phyloP scores from a whole-genome alignment of 2,329 filamentous ascomycete genomes.

The Scedosporium aurantiacum region DNA sequence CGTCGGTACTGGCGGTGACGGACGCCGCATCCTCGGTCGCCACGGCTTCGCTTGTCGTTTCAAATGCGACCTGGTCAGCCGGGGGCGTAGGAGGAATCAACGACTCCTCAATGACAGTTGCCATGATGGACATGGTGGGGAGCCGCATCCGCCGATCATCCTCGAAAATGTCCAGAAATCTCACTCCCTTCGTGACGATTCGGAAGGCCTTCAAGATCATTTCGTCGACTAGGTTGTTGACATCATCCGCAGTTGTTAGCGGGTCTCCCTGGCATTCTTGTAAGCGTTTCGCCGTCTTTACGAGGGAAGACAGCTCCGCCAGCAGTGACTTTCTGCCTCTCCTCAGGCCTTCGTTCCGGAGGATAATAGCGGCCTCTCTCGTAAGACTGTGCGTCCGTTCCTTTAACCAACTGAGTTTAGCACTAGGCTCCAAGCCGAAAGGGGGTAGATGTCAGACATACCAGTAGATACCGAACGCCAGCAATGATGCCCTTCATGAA shows the following conservation, averaged over 20 bases:
- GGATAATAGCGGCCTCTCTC: conserved; percentile 64
- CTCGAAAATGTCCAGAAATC: conserved; percentile 78
- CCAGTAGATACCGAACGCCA: conserved; percentile 79
- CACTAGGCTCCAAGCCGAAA: background rate
- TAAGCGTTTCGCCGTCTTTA: conserved; percentile 78
- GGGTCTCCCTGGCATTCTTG: conserved; percentile 57
- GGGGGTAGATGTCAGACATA: conserved; percentile 38
- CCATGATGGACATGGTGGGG: conserved; percentile 43
- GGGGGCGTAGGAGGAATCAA: conserved; percentile 53
- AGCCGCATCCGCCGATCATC: conserved; percentile 34
- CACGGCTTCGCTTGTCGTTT: conserved; percentile 19
- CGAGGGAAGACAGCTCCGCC: conserved; percentile 78
- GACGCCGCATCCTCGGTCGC: background rate
- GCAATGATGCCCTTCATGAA: conserved; percentile 91
- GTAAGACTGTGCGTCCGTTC: conserved; percentile 83
- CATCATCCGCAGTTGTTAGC: conserved; percentile 37
- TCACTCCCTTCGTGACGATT: conserved; percentile 81
- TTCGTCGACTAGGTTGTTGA: conserved; percentile 75
- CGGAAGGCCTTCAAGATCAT: conserved; percentile 91
- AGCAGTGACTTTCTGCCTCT: conserved; percentile 77
- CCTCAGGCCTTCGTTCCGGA: conserved; percentile 64
- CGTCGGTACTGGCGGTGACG: background rate
- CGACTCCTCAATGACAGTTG: conserved; percentile 47
- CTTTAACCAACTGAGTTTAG: conserved; percentile 28
- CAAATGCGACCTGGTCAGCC: conserved; percentile 42